Base-by-base conservation (phyloP, 257 asterid species). In the Solanum lycopersicoides region DNA sequence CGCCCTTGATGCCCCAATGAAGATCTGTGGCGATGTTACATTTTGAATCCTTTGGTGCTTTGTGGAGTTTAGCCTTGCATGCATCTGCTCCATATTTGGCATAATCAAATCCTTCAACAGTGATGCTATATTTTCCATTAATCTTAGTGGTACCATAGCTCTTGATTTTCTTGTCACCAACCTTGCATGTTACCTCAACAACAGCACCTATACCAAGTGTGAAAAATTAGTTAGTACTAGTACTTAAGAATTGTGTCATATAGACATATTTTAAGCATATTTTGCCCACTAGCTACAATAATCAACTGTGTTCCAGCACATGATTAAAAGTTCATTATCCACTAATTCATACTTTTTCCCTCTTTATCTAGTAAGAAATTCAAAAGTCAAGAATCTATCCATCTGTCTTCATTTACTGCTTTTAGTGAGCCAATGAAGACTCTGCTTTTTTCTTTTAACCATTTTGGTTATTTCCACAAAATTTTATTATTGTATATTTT, bases 171-270 rank as follows among this genome's bases (percentile, higher is more conserved):
- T 93, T 93, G 25, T 93, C 88, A 1, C 95, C 98, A 1, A 18
- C 92, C 89, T 88, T 89, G 90, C 98, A 95, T 45, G 92, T 93
- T 20, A 95, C 95, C 85, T 93, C 97, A 86, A 95, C 98, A n/a
- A 93, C 90, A 72, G 96, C 96, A 91, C 97, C 98, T 95, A 87
- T 20, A 42, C 69, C 87, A 85, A 53, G 53, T 53, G 50, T 68
- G 11, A 9, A 32, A 25, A 13, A 83, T n/a, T 30, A 50, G 39
- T 50, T 86, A 21, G 28, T 32, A 15, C 12, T 86, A 21, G 28
- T 37, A 39, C 39, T 76, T 83, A 15, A 30, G n/a, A 20, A 83
- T 84, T 41, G 23, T 1, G 18, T 35, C 9, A 15, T 73, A 32
- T 34, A 23, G 20, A 47, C 37, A 77, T 35, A 59, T 66, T 0